Evolutionary conservation across 495 filamentous ascomycete genomes (phyloP), one percentile per base, ranked within the genome.

Genomic region (Aspergillus heteromorphus): DNA sequence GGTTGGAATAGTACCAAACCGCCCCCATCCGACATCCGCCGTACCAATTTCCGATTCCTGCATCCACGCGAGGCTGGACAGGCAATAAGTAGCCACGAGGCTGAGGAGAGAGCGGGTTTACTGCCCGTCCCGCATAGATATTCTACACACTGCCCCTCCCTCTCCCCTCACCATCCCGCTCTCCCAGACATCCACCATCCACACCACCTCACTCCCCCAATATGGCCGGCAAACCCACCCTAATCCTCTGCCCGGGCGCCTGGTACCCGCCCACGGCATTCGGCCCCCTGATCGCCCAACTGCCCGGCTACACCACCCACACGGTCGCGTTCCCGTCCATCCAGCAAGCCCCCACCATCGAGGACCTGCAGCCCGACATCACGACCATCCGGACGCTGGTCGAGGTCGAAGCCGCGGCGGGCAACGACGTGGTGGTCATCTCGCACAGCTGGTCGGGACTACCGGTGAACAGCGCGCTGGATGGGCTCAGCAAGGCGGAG

Each of bases 361-460:
- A 58, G 40, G 62, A 65, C n/a, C 57, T 73, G 1, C 49, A 65
- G 30, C 59, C 59, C 0, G 72, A 74, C 42, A 70, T 70, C n/a
- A 43, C 40, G 0, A 56, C 60, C 0, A 57, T 73, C 38, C 66
- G 69, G 13, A 43, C 56, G 2, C 45, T 66, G 0, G 63, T 72
- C 21, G 60, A 65, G 23, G 36, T 49, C 5, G 70, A 64, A 42
- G 59, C 57, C 19, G 48, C 66, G 11, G 62, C 54, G 0, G 69
- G 70, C 6, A 54, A 65, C 20, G 70, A 74, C n/a, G 63, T 76
- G 11, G 48, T 74, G 10, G 40, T 76, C 20, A 48, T 76, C 21
- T 58, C 64, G 27, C 73, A 76, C 59, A 78, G 75, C 34, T 83
- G 79, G 67, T 69, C 78, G 25, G 80, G 79, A 5, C 52, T 77